A percentile compares a stretch with the other conserved stretches of the same genome.
Conservation (phyloP, 2,329 filamentous ascomycete species). For the Fusarium gaditjirri region DNA sequence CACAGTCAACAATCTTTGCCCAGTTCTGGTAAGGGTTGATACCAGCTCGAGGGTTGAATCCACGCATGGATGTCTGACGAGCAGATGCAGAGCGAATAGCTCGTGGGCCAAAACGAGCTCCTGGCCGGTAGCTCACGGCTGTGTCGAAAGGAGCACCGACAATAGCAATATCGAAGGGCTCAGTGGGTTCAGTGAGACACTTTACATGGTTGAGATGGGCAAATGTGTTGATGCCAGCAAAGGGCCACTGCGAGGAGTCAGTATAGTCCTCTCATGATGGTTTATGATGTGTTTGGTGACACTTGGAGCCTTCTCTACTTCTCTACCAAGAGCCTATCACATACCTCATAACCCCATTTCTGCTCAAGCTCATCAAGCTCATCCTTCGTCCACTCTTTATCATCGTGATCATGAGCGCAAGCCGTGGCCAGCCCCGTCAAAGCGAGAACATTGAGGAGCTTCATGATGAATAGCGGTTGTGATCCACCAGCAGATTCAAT, state of each 20-base stretch:
- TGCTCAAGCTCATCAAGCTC: constrained; percentile 63
- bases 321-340: constrained; percentile 28
- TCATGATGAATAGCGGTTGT: constrained; percentile 39
- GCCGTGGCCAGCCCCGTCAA: constrained; percentile 42
- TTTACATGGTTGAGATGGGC: constrained; percentile 76
- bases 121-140: constrained; percentile 70
- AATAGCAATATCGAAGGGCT: constrained; percentile 76
- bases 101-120: constrained; percentile 83
- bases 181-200: constrained; percentile 73
- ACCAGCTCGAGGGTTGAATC: constrained; percentile 81
- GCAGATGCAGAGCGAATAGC: constrained; percentile 87
- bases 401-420: constrained; percentile 49
- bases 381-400: constrained; percentile 60
- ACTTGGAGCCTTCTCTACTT: neutral
- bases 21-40: constrained; percentile 88
- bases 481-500: neutral
- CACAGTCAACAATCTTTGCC: constrained; percentile 87
- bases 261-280: neutral
- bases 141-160: constrained; percentile 81
- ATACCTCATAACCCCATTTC: constrained; percentile 68
- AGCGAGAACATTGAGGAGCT: constrained; percentile 44
- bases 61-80: constrained; percentile 81
- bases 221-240: constrained; percentile 79
- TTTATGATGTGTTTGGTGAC: neutral
- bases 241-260: constrained; percentile 54